Conservation (phyloP, 139 green algal genomes). For the Chlamydomonas urium region DNA sequence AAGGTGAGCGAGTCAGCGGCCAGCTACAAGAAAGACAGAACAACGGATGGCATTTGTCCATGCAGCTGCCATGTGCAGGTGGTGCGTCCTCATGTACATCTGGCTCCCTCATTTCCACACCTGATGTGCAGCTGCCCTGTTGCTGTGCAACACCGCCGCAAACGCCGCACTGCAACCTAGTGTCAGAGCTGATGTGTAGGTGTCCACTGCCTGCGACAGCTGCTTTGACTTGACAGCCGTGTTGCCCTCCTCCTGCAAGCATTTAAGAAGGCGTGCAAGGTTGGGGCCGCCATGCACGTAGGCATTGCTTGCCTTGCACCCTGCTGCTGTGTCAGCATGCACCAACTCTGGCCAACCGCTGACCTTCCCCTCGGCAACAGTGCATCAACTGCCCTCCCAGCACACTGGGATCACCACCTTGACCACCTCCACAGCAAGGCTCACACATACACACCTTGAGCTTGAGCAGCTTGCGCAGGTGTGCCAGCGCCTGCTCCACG, state of each 20-base stretch:
- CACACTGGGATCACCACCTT: too few relatives aligned
- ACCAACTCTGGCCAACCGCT: too few relatives aligned
- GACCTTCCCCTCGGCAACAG: too few relatives aligned
- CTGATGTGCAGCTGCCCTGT: slow-evolving; percentile 67
- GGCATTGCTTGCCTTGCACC: too few relatives aligned
- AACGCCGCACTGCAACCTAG: slow-evolving; percentile 30
- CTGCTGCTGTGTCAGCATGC: too few relatives aligned
- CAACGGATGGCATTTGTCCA: too few relatives aligned
- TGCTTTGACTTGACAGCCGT: slow-evolving; percentile 33
- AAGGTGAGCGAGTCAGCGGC: too few relatives aligned
- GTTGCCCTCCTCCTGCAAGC: slow-evolving; percentile 59
- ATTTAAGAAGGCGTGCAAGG: too few relatives aligned
- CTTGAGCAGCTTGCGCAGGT: neutral
- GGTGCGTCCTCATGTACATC: neutral
- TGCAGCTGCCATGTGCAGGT: neutral
- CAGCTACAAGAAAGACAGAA: too few relatives aligned
- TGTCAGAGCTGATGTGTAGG: slow-evolving; percentile 48
- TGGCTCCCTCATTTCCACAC: neutral
- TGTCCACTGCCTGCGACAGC: slow-evolving; percentile 28
- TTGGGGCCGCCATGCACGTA: too few relatives aligned
- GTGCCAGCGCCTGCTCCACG: neutral
- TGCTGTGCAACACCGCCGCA: slow-evolving; percentile 72
- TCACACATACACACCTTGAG: slow-evolving; percentile 1
- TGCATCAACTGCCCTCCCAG: too few relatives aligned
- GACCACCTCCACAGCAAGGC: too few relatives aligned